Evolutionary conservation across 306 rosid genomes (phyloP), one percentile per base, ranked within the genome.

Genomic region (Hippophae rhamnoides): DNA sequence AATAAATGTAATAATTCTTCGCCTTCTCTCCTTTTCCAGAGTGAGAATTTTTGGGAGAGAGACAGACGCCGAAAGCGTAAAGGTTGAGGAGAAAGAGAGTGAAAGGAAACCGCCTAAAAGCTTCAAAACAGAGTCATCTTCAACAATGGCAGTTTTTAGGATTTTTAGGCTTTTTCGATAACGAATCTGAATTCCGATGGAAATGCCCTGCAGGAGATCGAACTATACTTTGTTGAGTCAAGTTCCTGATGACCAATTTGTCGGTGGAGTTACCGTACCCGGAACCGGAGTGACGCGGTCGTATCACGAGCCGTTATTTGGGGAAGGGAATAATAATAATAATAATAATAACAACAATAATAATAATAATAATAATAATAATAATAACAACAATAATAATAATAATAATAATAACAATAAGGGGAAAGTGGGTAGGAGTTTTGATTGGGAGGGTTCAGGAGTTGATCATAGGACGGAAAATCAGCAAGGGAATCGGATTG

Each of bases 201-300:
- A 89, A 84, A 93, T 89, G 86, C 89, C 90, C 63, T 79, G 76
- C 1, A 77, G 90, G 75, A 88, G 97, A 73, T 80, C 94, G 70
- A 89, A 93, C 78, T 93, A 93, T 74, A 69, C 95, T 2, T 79
- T 89, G 7, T 80, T 93, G 9, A 82, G 78, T 66, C 97, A 88
- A 73, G 60, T 72, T 58, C 93, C 95, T 13, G 95, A 84, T 59
- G 99, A 89, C 43, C 87, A 86, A 41, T 77, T 62, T 41, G 72
- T 60, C 45, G 78, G 66, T 41, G 71, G 69, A 18, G 65, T 14
- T 7, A 41, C 68, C 50, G 61, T 42, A 2, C 27, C 64, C 41
- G 79, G 79, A 31, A 7, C 72, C 18, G 65, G 78, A 45, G 80
- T 72, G 10, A 72, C 85, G 38, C 56, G 83, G 10, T 70, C 83